Base-by-base conservation (phyloP, 305 asterid species). In the Fraxinus platypoda region DNA sequence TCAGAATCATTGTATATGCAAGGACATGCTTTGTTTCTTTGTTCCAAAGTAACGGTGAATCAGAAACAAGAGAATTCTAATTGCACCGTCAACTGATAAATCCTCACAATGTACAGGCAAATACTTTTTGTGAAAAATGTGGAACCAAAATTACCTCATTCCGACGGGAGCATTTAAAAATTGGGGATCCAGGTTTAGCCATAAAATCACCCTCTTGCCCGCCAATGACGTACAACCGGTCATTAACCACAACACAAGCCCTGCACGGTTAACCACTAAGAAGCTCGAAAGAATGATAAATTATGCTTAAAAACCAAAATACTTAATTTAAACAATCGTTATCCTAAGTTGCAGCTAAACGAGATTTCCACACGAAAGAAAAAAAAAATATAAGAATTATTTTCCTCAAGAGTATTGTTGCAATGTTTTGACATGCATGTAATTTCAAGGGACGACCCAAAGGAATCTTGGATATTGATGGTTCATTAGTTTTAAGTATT, bases 161-260 rank as follows among this genome's bases (percentile, higher is more conserved):
- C 84, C 99, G 85, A 23, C 98, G 98, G 33, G 99, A 94, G 90
- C 99, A 96, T 88, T 96, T 96, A 86, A 96, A 94, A 78, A 96
- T 93, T 31, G 99, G 98, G 70, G 99, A 94, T 87, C 99, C 99
- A 59, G 99, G 99, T 89, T 96, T 96, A 38, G 99, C 98, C 98
- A 94, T 93, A 90, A 96, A 96, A 89, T 96, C 99, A 72, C 99
- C 99, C 88, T 96, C 99, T 92, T 96, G 99, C 78, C 99, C 99
- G 78, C 98, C 99, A 78, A 94, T 84, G 84, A 90, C 87, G 86
- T 94, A 96, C 83, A 96, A 84, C 7, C 81, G 90, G 85, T 94
- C 99, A 86, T 93, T 83, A 84, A 86, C 89, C 79, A 93, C 98
- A 71, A 96, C 91, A 88, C 98, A 94, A 52, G 98, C 93, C 95